Evolutionary conservation across 495 filamentous ascomycete genomes (phyloP).

Genomic region (Aspergillus sparsus): DNA sequence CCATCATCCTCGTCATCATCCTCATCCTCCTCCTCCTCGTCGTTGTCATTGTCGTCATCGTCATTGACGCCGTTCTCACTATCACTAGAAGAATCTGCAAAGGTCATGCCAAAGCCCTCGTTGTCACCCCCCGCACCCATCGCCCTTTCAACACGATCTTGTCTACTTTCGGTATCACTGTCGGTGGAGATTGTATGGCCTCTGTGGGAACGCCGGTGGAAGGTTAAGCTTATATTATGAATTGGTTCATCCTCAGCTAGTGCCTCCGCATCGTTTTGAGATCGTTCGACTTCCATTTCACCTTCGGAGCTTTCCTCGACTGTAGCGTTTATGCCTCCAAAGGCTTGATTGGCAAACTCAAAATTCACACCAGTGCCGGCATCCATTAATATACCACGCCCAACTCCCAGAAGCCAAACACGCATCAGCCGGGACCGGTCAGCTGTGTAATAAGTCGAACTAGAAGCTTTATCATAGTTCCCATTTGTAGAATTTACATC

Average conservation of each 20-base stretch:
- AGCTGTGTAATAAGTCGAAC: conserved; percentile 30
- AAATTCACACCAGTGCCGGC: conserved; percentile 59
- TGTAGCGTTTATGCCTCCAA: conserved; percentile 55
- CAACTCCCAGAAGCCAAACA: conserved; percentile 66
- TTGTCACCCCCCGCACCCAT: conserved; percentile 21
- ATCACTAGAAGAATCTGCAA: conserved; percentile 1
- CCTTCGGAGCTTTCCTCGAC: conserved; percentile 37
- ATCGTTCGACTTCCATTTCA: conserved; percentile 41
- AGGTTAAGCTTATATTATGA: conserved; percentile 33
- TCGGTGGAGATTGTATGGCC: conserved; percentile 5
- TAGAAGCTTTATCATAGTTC: conserved; percentile 27
- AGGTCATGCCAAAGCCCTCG: neutral
- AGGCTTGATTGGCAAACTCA: conserved; percentile 61
- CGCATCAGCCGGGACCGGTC: conserved; percentile 44
- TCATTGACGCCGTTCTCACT: conserved; percentile 3
- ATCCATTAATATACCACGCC: conserved; percentile 61
- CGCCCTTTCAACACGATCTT: conserved; percentile 24
- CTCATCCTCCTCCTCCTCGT: conserved; percentile 17
- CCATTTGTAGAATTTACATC: conserved; percentile 35
- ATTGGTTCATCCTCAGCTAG: conserved; percentile 45
- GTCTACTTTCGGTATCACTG: conserved; percentile 24
- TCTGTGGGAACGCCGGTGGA: conserved; percentile 3
- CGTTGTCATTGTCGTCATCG: conserved; percentile 8
- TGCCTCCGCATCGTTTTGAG: conserved; percentile 48
- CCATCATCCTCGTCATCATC: conserved; percentile 29